Evolutionary conservation across 129 eudicot genomes (phyloP), one percentile per base, ranked within the genome.

Genomic region (Lactuca sativa): DNA sequence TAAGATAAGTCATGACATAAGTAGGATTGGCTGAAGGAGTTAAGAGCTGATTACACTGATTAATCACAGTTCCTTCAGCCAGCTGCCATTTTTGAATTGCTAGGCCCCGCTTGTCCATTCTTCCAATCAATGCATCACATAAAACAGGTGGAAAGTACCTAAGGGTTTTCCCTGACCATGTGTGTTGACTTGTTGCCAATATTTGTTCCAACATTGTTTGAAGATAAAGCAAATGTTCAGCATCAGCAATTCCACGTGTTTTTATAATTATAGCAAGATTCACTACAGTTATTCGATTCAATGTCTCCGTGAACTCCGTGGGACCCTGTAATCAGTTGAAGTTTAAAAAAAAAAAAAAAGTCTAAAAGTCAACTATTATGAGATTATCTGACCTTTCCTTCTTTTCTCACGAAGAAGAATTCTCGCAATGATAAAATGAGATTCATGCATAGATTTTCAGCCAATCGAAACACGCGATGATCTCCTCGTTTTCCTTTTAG

Each of bases 401-500:
- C 98, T 77, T 87, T 93, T 86, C 90, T 93, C 69, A 93, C 95
- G 59, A 80, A 74, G 75, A 89, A 93, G 78, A 93, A 86, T 18
- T 93, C 98, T 69, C 92, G 85, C 71, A 89, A 67, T 69, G 98
- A 89, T 64, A 87, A 66, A 44, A 93, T 82, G 47, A 93, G 93
- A 86, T 93, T 93, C 90, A 90, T 85, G 88, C 98, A 93, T 71
- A 93, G 86, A 70, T 93, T 93, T 70, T 93, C 98, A 25, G 97
- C 96, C 81, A 93, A 78, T 78, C 98, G 83, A 44, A 93, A 93
- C 8, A 83, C 74, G 62, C 98, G 98, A 85, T 93, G 98, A 77
- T 93, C 98, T 61, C 98, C 98, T 10, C 95, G 97, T 64, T 93
- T 93, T 60, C 92, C 98, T 83, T 89, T 93, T 72, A 93, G 77